Base-by-base conservation (phyloP, 2,329 filamentous ascomycete genomes). In the Phaeosphaeria sp. region DNA sequence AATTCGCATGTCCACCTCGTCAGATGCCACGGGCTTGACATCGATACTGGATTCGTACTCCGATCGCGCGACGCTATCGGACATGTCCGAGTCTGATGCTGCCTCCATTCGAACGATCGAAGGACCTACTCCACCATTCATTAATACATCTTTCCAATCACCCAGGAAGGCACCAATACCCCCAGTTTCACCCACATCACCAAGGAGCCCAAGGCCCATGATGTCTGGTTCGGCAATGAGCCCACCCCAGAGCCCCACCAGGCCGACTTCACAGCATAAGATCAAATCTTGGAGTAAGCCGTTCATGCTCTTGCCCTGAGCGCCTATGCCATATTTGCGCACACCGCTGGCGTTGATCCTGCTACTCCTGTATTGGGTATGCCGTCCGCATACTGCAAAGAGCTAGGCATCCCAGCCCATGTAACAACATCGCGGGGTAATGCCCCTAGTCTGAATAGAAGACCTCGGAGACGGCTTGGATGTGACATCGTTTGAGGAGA, bases 21-120 rank as follows among this genome's bases (percentile, higher is more conserved):
- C 69, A 11, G 61, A 57, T 25, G 61, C 15, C 4, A 48, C 63
- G n/a, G 66, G 67, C 3, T 61, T 70, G 6, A 68, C 64, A n/a
- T 75, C 73, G 0, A 71, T 75, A 7, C 54, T 73, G 18, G 68
- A 72, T 48, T 69, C 69, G 36, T 76, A 75, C 47, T 61, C 64
- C 0, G 73, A 76, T 22, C 72, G 69, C 15, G 65, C 68, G 24
- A 67, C 67, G 3, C 55, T 77, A 13, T 61, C 66, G n/a, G 72
- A 64, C 1, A 70, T 73, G n/a, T 66, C 69, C 13, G 74, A 76
- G 49, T 64, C 69, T 44, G 72, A 74, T 30, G 57, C 58, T 36
- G 67, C 60, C 44, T 74, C 72, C n/a, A 66, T 73, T 20, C 56
- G 60, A 24, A 73, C 72, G 20, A 51, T 73, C 18, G 63, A 71